These are phyloP conservation scores for Leptographium galeiforme DNA, from an alignment of 2,329 filamentous ascomycete genomes.

Conservation along the genomic window DNA sequence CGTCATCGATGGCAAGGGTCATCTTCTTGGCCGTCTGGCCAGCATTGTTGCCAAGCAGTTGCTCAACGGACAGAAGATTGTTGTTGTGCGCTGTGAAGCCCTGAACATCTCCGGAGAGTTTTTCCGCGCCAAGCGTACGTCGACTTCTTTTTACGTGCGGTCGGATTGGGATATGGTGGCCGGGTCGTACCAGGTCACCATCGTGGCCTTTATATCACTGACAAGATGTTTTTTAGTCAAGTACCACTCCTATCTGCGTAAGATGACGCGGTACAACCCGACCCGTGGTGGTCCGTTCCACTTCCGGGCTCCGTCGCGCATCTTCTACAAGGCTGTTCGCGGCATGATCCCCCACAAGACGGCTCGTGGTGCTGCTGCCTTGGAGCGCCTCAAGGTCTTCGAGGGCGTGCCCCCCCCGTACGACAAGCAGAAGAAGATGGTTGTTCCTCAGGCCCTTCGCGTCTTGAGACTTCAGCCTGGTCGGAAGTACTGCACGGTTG, in stretches of 20 bases:
- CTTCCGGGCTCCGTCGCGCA: conserved; percentile 97
- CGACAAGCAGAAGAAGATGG: conserved; percentile 99
- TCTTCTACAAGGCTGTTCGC: conserved; percentile 99
- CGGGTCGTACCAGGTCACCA: too few species aligned
- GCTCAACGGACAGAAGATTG: conserved; percentile 98
- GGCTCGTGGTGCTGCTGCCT: conserved; percentile 83
- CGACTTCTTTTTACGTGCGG: conserved; percentile 13
- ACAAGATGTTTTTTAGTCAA: conserved; percentile 55
- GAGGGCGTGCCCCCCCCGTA: conserved; percentile 98
- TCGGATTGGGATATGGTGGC: background rate
- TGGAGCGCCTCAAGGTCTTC: conserved; percentile 99
- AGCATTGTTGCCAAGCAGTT: conserved; percentile 98
- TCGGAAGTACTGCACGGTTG: conserved; percentile 99
- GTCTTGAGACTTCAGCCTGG: conserved; percentile 95
- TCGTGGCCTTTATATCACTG: background rate
- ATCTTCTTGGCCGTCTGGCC: conserved; percentile 97
- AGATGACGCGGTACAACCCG: conserved; percentile 99
- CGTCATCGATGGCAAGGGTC: conserved; percentile 99
- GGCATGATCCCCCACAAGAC: conserved; percentile 99
- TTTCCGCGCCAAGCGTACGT: conserved; percentile 99
- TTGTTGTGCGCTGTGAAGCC: conserved; percentile 95
- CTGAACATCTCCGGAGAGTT: conserved; percentile 99
- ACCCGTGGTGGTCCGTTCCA: conserved; percentile 99
- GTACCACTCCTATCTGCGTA: conserved; percentile 99
- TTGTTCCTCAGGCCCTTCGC: conserved; percentile 95